A percentile compares a stretch with the other conserved stretches of the same genome.
These are phyloP conservation scores for Calonectria pseudoturangicola DNA, from an alignment of 2,329 filamentous ascomycete species.

Conservation along the genomic window DNA sequence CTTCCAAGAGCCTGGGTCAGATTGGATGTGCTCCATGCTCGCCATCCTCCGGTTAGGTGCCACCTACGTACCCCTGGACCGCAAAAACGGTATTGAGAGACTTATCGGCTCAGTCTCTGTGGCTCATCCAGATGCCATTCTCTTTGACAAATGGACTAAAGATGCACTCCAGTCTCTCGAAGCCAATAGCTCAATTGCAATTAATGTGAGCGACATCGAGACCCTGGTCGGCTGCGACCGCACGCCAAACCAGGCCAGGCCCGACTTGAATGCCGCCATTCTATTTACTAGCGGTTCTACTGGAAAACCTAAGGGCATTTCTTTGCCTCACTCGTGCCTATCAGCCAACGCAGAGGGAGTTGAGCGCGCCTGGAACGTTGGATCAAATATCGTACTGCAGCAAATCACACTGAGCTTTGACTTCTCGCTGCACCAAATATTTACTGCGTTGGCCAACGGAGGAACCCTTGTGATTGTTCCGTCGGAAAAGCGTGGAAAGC, in stretches of 20 bases:
- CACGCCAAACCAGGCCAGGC: background rate
- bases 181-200: background rate
- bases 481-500: constrained; percentile 1
- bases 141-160: background rate
- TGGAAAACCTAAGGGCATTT: background rate
- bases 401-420: constrained; percentile 5
- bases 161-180: background rate
- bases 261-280: background rate
- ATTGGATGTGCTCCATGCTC: constrained; percentile 3
- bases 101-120: background rate
- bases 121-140: background rate
- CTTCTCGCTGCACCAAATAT: constrained; percentile 11
- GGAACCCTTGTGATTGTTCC: background rate
- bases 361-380: background rate
- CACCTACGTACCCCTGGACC: background rate
- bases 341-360: constrained; percentile 7
- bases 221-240: background rate
- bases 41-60: background rate
- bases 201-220: background rate
- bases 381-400: background rate
- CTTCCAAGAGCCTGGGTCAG: constrained; percentile 2
- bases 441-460: background rate
- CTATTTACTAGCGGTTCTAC: background rate
- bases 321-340: constrained; percentile 2
- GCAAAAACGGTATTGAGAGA: constrained; percentile 1